Evolutionary conservation across 345 rosid genomes (phyloP), one percentile per base, ranked within the genome.

Genomic region (Aurinia saxatilis): DNA sequence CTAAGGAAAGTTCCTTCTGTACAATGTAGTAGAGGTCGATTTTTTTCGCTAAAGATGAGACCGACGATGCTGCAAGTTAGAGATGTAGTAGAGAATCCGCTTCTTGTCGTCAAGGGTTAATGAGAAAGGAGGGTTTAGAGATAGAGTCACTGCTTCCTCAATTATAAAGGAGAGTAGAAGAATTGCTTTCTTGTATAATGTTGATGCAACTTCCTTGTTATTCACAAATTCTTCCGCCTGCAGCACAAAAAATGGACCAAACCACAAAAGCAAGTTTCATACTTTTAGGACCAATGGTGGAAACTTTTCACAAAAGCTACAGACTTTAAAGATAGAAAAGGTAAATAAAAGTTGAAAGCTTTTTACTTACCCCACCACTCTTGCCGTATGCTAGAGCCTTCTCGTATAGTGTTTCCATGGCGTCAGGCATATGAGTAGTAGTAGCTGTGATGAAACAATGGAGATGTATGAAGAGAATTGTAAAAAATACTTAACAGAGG

Each of bases 351-450:
- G 25, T n/a, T n/a, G n/a, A n/a, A n/a, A n/a, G n/a, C 37, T 39
- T 51, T 44, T 6, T 13, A 39, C 87, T 80, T 63, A 85, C 93
- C 41, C 80, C 93, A 12, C 88, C 93, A 27, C 69, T 77, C 63
- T 16, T 85, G 73, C 93, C 93, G 1, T 74, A 44, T 15, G 80
- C 62, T 36, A 86, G 78, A 17, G 88, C 90, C 44, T 67, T 72
- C 35, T 81, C 86, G 63, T 82, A 84, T 66, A 84, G 77, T 56
- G 75, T 74, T 49, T 85, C 88, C 90, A 86, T 86, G 42, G 90
- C 87, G 65, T 88, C 87, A 42, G 93, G 93, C 88, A 88, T 84
- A 71, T 80, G 76, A 29, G 82, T 75, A 56, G 82, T 75, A 56
- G 78, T 56, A 57, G 80, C 93, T 85, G 81, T 63, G 72, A 69